These are phyloP conservation scores for Calonectria leucothoes DNA, from an alignment of 2,329 filamentous ascomycete genomes.

Conservation along the genomic window DNA sequence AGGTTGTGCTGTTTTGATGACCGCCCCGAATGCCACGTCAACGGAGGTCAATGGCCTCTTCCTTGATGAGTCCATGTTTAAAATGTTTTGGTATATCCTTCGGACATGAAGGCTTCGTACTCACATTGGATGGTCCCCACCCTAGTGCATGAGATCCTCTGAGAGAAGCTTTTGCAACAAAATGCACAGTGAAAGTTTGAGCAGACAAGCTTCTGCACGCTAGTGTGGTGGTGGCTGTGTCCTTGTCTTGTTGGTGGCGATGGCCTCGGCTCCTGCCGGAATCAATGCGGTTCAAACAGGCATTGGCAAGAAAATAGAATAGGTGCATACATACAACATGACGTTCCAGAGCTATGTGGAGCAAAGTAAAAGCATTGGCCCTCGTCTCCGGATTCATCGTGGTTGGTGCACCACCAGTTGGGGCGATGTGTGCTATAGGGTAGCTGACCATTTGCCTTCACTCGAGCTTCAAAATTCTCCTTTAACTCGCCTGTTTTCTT, in stretches of 20 bases:
- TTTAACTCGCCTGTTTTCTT: too few species aligned
- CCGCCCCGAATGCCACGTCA: not conserved
- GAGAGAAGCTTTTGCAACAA: not conserved
- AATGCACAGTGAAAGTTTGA: not conserved
- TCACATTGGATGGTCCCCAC: not conserved
- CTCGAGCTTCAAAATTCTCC: too few species aligned
- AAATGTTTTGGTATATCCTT: not conserved
- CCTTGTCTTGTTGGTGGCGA: not conserved
- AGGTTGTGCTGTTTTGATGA: not conserved
- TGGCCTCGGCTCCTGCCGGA: not conserved
- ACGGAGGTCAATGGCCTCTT: not conserved
- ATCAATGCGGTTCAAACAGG: not conserved
- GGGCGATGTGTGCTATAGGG: too few species aligned
- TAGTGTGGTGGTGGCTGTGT: not conserved
- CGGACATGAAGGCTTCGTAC: not conserved
- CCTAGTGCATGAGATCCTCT: not conserved
- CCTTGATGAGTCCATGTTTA: not conserved
- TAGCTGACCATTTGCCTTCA: too few species aligned
- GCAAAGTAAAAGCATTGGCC: not conserved
- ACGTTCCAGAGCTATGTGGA: not conserved
- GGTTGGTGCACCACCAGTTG: too few species aligned
- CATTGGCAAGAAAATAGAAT: not conserved
- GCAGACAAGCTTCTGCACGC: not conserved
- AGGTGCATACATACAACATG: not conserved
- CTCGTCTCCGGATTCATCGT: not conserved